phyloP scores from a whole-genome alignment of 345 rosid genomes.

The Sonneratia caseolaris region DNA sequence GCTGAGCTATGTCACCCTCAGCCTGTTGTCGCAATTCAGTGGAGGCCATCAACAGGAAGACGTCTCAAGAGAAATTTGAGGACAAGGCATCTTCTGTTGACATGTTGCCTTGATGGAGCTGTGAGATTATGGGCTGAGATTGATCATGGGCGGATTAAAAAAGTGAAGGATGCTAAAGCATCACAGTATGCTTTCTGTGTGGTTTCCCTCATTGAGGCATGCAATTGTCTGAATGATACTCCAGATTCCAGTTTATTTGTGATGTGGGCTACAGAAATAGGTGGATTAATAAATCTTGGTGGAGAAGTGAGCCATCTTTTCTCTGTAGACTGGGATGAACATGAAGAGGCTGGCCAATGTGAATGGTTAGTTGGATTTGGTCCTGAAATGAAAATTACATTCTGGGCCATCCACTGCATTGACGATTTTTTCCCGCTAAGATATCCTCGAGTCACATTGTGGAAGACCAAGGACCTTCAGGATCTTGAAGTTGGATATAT shows the following conservation, averaged over 20 bases:
- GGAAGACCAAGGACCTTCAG: slow-evolving; percentile 49
- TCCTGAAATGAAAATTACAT: slow-evolving; percentile 49
- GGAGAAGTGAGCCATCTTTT: slow-evolving; percentile 33
- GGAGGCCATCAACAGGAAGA: slow-evolving; percentile 57
- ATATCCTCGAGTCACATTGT: slow-evolving; percentile 59
- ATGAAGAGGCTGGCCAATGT: slow-evolving; percentile 42
- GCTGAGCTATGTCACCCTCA: slow-evolving; percentile 57
- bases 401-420: slow-evolving; percentile 89
- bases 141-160: slow-evolving; percentile 50
- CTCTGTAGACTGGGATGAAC: slow-evolving; percentile 25
- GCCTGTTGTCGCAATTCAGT: slow-evolving; percentile 64
- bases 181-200: slow-evolving; percentile 38
- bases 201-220: slow-evolving; percentile 70
- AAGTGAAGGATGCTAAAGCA: slow-evolving; percentile 33
- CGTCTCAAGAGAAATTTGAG: slow-evolving; percentile 24
- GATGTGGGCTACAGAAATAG: slow-evolving; percentile 56
- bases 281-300: slow-evolving; percentile 33
- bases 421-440: slow-evolving; percentile 72
- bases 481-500: slow-evolving; percentile 24
- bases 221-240: slow-evolving; percentile 43
- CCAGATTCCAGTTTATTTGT: slow-evolving; percentile 45
- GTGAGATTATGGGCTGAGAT: slow-evolving; percentile 80
- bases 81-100: slow-evolving; percentile 49
- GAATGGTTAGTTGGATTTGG: slow-evolving; percentile 90
- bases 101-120: slow-evolving; percentile 85